Base-by-base conservation (phyloP, 208 protist genomes). In the Leishmania guyanensis region DNA sequence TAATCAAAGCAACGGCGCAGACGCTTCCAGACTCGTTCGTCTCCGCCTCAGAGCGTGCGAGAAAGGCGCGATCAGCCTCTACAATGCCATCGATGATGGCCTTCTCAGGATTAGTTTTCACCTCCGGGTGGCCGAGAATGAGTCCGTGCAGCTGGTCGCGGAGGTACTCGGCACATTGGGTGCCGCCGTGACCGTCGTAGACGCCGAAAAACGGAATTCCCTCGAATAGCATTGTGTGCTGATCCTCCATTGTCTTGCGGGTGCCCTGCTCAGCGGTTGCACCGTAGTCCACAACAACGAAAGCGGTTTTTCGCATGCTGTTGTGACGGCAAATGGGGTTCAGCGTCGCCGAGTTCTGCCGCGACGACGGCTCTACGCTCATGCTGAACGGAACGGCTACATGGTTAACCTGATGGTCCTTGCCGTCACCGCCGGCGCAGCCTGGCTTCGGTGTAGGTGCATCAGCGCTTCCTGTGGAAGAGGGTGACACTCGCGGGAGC, bases 131-230 rank as follows among this genome's bases (percentile, higher is more conserved):
- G 70, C 83, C 88, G 64, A 95, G 80, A 75, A 96, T 95, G 48
- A 95, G 84, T 29, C 78, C 79, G 78, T 95, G 91, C 9, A 98
- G 86, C 71, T 95, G 88, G 64, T 96, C 91, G 72, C 91, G 93
- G 65, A 97, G 84, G 84, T 94, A 96, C 83, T 96, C 91, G 22
- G 93, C 92, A 51, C 92, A 96, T 79, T 96, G 90, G 43, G 92
- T 94, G 48, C 95, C 95, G 79, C 92, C 92, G 80, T 98, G 95
- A 29, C 95, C 95, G 86, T 98, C 95, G 88, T 96, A 98, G 68
- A 98, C 93, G 72, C 80, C 95, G 82, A 97, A 96, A 75, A 98
- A 96, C 16, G 94, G 92, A 71, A 95, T 91, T 48, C 90, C 88
- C 69, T 96, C 92, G 29, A 87, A 79, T 39, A 94, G 84, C 93